Evolutionary conservation across 139 green algal genomes (phyloP), one percentile per base, ranked within the genome.

Genomic region (Chlorella sp.): DNA sequence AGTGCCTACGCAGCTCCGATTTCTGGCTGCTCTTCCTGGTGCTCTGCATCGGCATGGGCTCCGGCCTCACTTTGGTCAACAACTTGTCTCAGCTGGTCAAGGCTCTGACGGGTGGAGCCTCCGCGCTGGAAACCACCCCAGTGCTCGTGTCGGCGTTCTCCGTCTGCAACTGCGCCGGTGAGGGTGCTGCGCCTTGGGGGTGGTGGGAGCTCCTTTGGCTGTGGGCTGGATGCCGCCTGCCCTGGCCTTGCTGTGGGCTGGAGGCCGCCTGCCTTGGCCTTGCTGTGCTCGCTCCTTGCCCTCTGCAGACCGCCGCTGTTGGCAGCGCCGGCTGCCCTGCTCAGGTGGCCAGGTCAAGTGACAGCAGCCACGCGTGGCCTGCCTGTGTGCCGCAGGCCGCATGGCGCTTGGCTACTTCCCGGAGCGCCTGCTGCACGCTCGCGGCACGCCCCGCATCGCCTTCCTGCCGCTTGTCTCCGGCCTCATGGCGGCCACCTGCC

Each of bases 91-190:
- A 95, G 82, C 72, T 96, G 64, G 90, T 94, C n/a, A 76, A 90
- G 17, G 82, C 90, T 2, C 60, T 83, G 77, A 73, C 94, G 51
- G 87, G 84, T 4, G 91, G 91, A 5, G 20, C 58, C 30, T 58
- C 67, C 20, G 81, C 51, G 24, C 89, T 38, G 90, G 90, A 14
- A 88, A 94, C 67, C 9, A 60, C 51, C 82, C 92, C 46, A 67
- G 77, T 93, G 36, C 90, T 97, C 77, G 92, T 98, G 13, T 94
- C 90, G 0, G 88, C 98, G 8, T 96, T 97, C 86, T 93, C 87
- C 20, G 92, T 97, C 20, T 88, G 90, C 68, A 98, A 95, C 76
- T 95, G 92, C 56, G 88, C 56, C 7, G 76, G 56, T 73, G n/a
- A 44, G 34, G 67, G 16, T 60, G 24, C 51, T 26, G n/a, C n/a